Evolutionary conservation across 345 rosid species (phyloP).

Genomic region (Lepidium aucheri): DNA sequence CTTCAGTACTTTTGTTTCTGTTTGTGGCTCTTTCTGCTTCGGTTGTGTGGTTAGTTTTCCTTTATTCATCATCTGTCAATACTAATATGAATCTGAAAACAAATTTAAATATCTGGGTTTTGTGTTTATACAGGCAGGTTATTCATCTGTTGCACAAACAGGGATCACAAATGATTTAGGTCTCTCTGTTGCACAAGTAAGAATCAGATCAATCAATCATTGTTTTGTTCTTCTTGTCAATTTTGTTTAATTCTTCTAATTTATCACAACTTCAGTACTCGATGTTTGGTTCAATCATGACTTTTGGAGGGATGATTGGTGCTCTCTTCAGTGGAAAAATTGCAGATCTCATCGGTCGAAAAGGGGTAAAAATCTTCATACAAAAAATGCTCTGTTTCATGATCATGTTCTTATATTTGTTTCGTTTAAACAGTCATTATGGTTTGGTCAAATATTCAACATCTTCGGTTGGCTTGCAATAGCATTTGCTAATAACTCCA

Average conservation of each 20-base stretch:
- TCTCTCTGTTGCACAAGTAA: constrained; percentile 37
- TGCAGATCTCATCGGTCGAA: constrained; percentile 30
- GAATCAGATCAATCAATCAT: background rate
- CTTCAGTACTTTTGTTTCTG: constrained; percentile 33
- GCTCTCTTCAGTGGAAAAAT: constrained; percentile 29
- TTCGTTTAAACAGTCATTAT: constrained; percentile 16
- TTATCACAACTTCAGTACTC: constrained; percentile 20
- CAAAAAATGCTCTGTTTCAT: background rate
- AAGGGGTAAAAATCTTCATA: constrained; percentile 16
- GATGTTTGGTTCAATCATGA: constrained; percentile 30
- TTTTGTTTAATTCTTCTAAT: background rate
- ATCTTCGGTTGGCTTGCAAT: constrained; percentile 25
- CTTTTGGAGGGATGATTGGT: constrained; percentile 36
- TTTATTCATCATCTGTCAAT: background rate
- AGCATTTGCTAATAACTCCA: constrained; percentile 20
- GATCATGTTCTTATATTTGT: background rate
- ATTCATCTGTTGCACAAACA: constrained; percentile 38
- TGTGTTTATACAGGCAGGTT: constrained; percentile 30
- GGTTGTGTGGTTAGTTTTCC: constrained; percentile 31
- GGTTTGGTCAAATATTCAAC: constrained; percentile 27
- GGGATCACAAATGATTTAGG: constrained; percentile 34
- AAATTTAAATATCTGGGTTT: background rate
- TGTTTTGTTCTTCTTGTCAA: background rate
- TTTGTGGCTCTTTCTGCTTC: constrained; percentile 33
- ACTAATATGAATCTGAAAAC: background rate